These are phyloP conservation scores for Russula lepida DNA, from an alignment of 768 basidiomycete genomes.

Conservation along the genomic window DNA sequence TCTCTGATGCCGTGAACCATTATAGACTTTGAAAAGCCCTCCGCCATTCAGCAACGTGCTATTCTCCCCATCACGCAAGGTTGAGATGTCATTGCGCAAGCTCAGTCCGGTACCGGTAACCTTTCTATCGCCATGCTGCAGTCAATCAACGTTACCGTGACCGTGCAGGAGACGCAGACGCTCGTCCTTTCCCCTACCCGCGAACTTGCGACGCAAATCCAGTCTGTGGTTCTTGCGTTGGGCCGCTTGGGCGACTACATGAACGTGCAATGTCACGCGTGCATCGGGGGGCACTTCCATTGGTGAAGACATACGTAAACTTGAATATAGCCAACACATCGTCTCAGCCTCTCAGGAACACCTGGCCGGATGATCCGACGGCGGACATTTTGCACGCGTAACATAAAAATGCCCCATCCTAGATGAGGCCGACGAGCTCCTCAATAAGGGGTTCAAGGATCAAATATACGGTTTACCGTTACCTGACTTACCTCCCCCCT, in stretches of 20 bases:
- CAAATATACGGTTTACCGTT: constrained; percentile 99
- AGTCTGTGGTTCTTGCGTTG: constrained; percentile 90
- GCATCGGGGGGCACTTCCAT: constrained; percentile 97
- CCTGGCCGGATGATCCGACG: constrained; percentile 98
- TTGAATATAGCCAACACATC: constrained; percentile 96
- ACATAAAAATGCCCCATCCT: constrained; percentile 97
- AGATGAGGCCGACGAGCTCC: constrained; percentile 91
- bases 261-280: constrained; percentile 98
- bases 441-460: constrained; percentile 98
- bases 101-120: constrained; percentile 98
- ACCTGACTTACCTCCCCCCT: constrained; percentile 96
- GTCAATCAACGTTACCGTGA: constrained; percentile 90
- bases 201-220: constrained; percentile 97
- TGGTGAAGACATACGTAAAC: constrained; percentile 93
- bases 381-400: constrained; percentile 84
- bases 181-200: constrained; percentile 95
- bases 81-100: constrained; percentile 97
- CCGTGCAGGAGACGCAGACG: constrained; percentile 92
- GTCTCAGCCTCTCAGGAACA: constrained; percentile 95
- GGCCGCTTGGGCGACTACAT: constrained; percentile 99
- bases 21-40: constrained; percentile 91
- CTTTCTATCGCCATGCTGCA: constrained; percentile 98
- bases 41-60: constrained; percentile 96
- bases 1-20: constrained; percentile 4
- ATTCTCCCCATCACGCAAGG: constrained; percentile 94